Base-by-base conservation (phyloP, 2,329 filamentous ascomycete species). In the Neofusicoccum umdonicola region DNA sequence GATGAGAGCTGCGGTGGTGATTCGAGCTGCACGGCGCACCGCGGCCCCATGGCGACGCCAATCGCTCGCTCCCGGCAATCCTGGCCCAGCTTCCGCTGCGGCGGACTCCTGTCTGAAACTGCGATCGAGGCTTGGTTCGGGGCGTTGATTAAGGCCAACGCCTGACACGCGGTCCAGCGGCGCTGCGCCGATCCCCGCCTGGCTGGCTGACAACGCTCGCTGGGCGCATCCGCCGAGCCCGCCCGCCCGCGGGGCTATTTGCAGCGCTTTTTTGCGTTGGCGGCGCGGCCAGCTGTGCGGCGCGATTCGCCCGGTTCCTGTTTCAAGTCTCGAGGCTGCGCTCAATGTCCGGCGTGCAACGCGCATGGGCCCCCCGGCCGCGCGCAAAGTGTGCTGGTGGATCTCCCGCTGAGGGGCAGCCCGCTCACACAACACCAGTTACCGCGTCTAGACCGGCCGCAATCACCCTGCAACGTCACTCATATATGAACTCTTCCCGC, bases 341-440 rank as follows among this genome's bases (percentile, higher is more conserved):
- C 39, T 57, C 54, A 58, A 58, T 58, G 41, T 45, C 56, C 56
- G 56, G 42, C 56, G 56, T 37, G 56, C 56, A n/a, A 37, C 56
- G 8, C 27, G 56, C 56, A 60, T 34, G 56, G 56, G 12, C 15
- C 42, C 54, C 41, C 56, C 22, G 42, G 41, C 41, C 42, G 44
- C 56, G 31, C 22, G 27, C 39, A 47, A 44, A 60, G 56, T 4
- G 41, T 60, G 15, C 56, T 60, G 44, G 41, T 47, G 56, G 56
- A 60, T 60, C 56, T 60, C 56, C 56, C 56, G 56, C 39, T 35
- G 54, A 58, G 54, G 54, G 54, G 54, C 54, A 58, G 54, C 54
- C 19, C 8, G 54, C 54, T 34, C 22, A 34, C 54, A 31, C 54
- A 60, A 60, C 56, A 60, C 56, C 56, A 60, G 15, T 37, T 27